These are phyloP conservation scores for Euphorbia tirucalli DNA, from an alignment of 345 rosid genomes.

Conservation along the genomic window DNA sequence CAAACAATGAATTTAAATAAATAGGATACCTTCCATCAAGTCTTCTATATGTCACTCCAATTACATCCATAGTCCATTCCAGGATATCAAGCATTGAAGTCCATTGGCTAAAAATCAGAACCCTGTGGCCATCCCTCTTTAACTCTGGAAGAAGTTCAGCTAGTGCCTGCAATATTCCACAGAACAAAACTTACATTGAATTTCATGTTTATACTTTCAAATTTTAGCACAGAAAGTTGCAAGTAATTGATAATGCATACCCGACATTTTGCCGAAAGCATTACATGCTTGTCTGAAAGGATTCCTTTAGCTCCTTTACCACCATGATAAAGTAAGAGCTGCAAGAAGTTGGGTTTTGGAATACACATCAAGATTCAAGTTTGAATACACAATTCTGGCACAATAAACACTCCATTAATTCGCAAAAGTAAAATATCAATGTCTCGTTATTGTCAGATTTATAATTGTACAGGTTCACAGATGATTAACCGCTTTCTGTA, in stretches of 20 bases:
- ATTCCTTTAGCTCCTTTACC: constrained; percentile 56
- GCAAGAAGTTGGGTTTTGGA: constrained; percentile 22
- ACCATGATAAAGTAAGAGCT: constrained; percentile 68
- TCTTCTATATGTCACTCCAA: constrained; percentile 80
- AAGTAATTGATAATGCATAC: constrained; percentile 32
- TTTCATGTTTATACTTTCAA: neutral
- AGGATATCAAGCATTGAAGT: constrained; percentile 97
- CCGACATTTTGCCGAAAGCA: constrained; percentile 92
- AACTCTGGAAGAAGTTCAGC: constrained; percentile 81
- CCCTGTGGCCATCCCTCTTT: constrained; percentile 68
- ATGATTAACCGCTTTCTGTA: neutral
- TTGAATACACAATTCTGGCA: neutral
- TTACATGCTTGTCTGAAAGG: constrained; percentile 75
- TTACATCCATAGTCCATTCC: constrained; percentile 90
- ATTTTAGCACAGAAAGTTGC: neutral
- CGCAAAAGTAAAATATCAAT: neutral
- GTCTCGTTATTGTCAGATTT: neutral
- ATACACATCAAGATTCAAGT: neutral
- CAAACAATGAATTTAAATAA: neutral
- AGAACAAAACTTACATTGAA: neutral
- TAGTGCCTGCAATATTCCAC: constrained; percentile 48
- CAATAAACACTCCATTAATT: neutral
- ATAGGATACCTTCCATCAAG: constrained; percentile 82
- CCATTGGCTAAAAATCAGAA: constrained; percentile 95
- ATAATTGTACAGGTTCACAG: neutral